Base-by-base conservation (phyloP, 2,329 filamentous ascomycete genomes). In the Botryotinia narcissicola region DNA sequence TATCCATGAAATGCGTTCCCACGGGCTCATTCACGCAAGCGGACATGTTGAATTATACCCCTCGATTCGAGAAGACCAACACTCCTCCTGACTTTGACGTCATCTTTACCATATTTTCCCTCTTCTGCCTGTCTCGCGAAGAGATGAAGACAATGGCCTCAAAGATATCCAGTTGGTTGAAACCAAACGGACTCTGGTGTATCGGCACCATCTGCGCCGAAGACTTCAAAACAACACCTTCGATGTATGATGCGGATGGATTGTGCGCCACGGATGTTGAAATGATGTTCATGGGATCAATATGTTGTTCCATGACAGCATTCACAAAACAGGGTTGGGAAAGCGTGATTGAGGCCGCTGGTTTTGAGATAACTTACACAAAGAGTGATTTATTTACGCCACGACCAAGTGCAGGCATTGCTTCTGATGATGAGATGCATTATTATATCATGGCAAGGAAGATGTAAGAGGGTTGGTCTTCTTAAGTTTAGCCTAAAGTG, bases 221-320 rank as follows among this genome's bases (percentile, higher is more conserved):
- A 40, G 61, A 73, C 35, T 62, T 73, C 22, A 16, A n/a, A 54
- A 63, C 46, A 32, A 46, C 35, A 57, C 44, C 67, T n/a, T 44
- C 67, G 16, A 40, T 71, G 68, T 76, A 70, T 51, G 71, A 78
- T 48, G 20, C 54, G 22, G 76, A 77, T 68, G 70, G 69, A 29
- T 46, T 68, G 22, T 75, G 75, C 63, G 76, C 73, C 7, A 57
- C 54, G 29, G 66, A 72, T 14, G 46, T 75, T 57, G 63, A 74
- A 46, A 61, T 44, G 63, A 76, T 29, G 6, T 78, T 78, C 54
- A 75, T 78, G 75, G 76, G 73, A 10, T 75, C 72, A 14, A 74
- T 37, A 40, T 54, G 73, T 54, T 51, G 25, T n/a, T 62, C 54
- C 9, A 67, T 66, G 70, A 67, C 32, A 3, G 67, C 73, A 9